A percentile compares a stretch with the other conserved stretches of the same genome.
phyloP scores from a whole-genome alignment of 1,139 yeast genomes.

The Trichomonascaceae sp. region DNA sequence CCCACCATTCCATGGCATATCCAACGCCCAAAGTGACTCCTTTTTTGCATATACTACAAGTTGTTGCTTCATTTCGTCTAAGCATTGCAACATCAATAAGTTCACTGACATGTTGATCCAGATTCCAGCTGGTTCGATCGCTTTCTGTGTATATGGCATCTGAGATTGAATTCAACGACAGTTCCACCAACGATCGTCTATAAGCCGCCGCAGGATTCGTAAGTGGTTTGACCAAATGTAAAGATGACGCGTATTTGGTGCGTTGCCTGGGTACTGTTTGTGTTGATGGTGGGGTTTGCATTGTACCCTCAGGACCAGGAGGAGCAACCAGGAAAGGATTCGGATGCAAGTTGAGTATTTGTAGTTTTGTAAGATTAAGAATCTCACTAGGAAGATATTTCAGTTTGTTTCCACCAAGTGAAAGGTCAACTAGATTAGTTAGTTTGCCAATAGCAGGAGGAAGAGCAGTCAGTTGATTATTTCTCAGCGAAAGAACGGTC shows the following conservation, averaged over 20 bases:
- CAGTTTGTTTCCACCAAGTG: conserved; percentile 48
- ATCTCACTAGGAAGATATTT: conserved; percentile 52
- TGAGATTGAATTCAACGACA: conserved; percentile 11
- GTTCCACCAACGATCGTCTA: conserved; percentile 9
- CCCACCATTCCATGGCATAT: conserved; percentile 59
- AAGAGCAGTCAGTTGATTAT: conserved; percentile 43
- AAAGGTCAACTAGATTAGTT: conserved; percentile 41
- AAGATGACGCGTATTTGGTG: not conserved
- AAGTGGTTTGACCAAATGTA: conserved; percentile 1
- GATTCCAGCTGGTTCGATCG: conserved; percentile 14
- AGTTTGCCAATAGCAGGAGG: conserved; percentile 50
- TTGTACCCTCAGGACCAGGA: not conserved
- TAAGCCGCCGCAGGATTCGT: not conserved
- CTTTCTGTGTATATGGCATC: conserved; percentile 11
- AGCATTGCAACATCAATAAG: conserved; percentile 21
- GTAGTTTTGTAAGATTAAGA: conserved; percentile 39
- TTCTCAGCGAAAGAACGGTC: conserved; percentile 49
- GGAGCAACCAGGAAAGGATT: conserved; percentile 34
- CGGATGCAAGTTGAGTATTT: conserved; percentile 45
- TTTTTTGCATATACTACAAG: conserved; percentile 45
- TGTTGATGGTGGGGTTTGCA: conserved; percentile 1
- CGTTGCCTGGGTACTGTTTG: conserved; percentile 8
- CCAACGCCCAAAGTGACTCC: conserved; percentile 47
- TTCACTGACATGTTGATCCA: conserved; percentile 12
- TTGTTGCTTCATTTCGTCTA: conserved; percentile 38